Evolutionary conservation across 2,329 filamentous ascomycete species (phyloP), one percentile per base, ranked within the genome.

Genomic region (Pseudopithomyces chartarum): DNA sequence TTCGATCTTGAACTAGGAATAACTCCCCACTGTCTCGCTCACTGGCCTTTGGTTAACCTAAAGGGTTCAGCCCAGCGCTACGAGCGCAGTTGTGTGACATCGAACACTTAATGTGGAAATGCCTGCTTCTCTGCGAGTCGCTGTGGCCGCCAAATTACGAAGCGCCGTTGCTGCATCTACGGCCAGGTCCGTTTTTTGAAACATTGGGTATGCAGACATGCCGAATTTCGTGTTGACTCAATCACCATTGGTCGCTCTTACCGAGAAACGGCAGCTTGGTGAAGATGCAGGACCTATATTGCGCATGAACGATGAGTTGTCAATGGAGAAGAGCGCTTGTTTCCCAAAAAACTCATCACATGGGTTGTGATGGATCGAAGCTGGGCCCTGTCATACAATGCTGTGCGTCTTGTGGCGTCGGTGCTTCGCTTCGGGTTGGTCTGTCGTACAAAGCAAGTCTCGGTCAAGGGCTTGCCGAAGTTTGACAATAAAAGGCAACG

Each of bases 41-140:
- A 39, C 33, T 46, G 36, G 43, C 53, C 55, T 56, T 42, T 46
- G 45, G 52, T 29, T 45, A 51, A 56, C 55, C 60, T 68, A 63
- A 59, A 62, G 63, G 22, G 55, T 54, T 62, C 56, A 48, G 34
- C 60, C 67, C 58, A 58, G 62, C 56, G 48, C 46, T 52, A 50
- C 57, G 34, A 58, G 56, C 60, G 52, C 53, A 42, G 54, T 45
- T 64, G 71, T 74, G 56, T 59, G 56, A 74, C 73, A 53, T 34
- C 23, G 34, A 56, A 61, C 52, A 58, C 67, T 67, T 51, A 60
- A 73, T 63, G 45, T 56, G 67, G 69, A 32, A 23, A 45, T 56
- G 56, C 55, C 63, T 61, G 63, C 63, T 65, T 65, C 60, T 64
- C 63, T 61, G 61, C 69, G 68, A 71, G 67, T 59, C 67, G 61